Conservation (phyloP, 140 eudicot genomes). For the Anethum foeniculum region DNA sequence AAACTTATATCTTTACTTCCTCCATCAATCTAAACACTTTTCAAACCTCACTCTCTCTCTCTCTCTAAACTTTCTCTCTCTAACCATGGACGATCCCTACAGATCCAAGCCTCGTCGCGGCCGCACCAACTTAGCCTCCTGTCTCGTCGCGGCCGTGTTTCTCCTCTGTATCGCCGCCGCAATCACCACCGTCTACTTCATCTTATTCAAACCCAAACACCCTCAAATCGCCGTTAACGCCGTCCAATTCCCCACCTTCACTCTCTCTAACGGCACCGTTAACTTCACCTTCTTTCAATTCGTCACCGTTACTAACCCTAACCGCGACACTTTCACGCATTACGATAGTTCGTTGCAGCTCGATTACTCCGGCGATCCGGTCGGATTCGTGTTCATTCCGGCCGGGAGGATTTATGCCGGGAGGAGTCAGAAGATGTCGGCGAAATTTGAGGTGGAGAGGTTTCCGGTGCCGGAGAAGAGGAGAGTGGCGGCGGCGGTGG, state of each 20-base stretch:
- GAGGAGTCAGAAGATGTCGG: slow-evolving; percentile 65
- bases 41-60: neutral
- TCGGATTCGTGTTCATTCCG: slow-evolving; percentile 80
- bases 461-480: slow-evolving; percentile 58
- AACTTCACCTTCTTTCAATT: slow-evolving; percentile 87
- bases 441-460: slow-evolving; percentile 62
- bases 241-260: slow-evolving; percentile 82
- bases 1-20: neutral
- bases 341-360: slow-evolving; percentile 94
- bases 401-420: slow-evolving; percentile 87
- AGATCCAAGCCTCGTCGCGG: slow-evolving; percentile 49
- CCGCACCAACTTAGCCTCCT: slow-evolving; percentile 65
- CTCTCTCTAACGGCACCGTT: slow-evolving; percentile 72
- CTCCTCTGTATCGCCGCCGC: slow-evolving; percentile 41
- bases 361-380: slow-evolving; percentile 56
- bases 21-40: neutral
- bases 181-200: slow-evolving; percentile 50
- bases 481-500: neutral
- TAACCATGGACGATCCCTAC: slow-evolving; percentile 45
- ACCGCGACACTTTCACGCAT: slow-evolving; percentile 91
- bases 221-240: slow-evolving; percentile 82
- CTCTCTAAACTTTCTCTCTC: neutral
- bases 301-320: slow-evolving; percentile 92
- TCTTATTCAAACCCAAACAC: slow-evolving; percentile 68
- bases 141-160: slow-evolving; percentile 45